These are phyloP conservation scores for Solanum chaucha DNA, from an alignment of 257 asterid genomes.

Conservation along the genomic window DNA sequence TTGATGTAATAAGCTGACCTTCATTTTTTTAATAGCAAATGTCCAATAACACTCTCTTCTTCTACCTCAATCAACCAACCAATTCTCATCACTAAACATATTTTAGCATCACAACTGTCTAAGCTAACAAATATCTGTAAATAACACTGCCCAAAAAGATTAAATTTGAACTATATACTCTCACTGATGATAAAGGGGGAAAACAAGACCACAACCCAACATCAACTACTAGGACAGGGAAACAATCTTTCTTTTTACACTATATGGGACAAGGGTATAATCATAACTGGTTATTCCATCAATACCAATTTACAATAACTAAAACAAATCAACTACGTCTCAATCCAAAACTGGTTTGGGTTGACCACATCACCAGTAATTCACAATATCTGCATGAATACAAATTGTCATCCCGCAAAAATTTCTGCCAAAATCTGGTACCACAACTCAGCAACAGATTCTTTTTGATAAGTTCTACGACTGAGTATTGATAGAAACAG, in stretches of 20 bases:
- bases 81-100: background rate
- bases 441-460: background rate
- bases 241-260: background rate
- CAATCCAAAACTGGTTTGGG: background rate
- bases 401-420: background rate
- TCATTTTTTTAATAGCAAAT: background rate
- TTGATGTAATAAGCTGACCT: background rate
- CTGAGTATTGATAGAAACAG: background rate
- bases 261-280: background rate
- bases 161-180: background rate
- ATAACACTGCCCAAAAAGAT: background rate
- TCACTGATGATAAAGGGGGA: background rate
- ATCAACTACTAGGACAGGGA: background rate
- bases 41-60: background rate
- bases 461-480: background rate
- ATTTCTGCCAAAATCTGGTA: background rate
- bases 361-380: background rate
- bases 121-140: background rate
- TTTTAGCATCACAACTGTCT: background rate
- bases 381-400: background rate
- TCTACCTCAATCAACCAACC: background rate
- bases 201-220: background rate
- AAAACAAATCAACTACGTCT: background rate
- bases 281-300: background rate
- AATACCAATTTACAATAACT: background rate